These are phyloP conservation scores for Magnusiomyces tetraspermus DNA, from an alignment of 1,139 yeast genomes.

Conservation along the genomic window DNA sequence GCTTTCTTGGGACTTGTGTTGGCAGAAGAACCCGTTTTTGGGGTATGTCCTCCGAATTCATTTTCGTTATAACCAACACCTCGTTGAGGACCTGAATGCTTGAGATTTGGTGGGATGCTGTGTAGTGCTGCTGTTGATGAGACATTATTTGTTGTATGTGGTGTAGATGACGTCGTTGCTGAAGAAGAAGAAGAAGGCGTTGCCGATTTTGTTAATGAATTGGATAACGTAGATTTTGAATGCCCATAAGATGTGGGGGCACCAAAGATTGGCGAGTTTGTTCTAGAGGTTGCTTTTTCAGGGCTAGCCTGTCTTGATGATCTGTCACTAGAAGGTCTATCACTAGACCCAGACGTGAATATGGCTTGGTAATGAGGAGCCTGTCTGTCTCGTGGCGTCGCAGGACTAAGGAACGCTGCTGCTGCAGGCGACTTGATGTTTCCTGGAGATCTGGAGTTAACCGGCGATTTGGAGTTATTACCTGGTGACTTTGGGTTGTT, in stretches of 20 bases:
- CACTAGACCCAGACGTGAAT: not conserved
- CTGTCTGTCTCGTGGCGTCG: constrained; percentile 10
- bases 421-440: not conserved
- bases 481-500: too few relatives aligned
- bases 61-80: too few relatives aligned
- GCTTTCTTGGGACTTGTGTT: not conserved
- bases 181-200: too few relatives aligned
- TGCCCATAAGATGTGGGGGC: not conserved
- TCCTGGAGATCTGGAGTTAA: not conserved
- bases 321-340: too few relatives aligned
- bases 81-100: too few relatives aligned
- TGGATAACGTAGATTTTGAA: not conserved
- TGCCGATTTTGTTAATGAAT: too few relatives aligned
- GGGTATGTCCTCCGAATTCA: not conserved
- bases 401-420: not conserved
- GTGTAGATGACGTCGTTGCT: too few relatives aligned
- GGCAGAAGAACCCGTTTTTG: not conserved
- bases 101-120: too few relatives aligned
- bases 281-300: not conserved
- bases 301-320: too few relatives aligned
- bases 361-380: constrained; percentile 11
- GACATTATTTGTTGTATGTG: too few relatives aligned
- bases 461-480: not conserved
- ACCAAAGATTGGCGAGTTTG: not conserved
- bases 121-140: not conserved